Evolutionary conservation across 495 filamentous ascomycete species (phyloP).

Genomic region (Thermothielavioides terrestris): DNA sequence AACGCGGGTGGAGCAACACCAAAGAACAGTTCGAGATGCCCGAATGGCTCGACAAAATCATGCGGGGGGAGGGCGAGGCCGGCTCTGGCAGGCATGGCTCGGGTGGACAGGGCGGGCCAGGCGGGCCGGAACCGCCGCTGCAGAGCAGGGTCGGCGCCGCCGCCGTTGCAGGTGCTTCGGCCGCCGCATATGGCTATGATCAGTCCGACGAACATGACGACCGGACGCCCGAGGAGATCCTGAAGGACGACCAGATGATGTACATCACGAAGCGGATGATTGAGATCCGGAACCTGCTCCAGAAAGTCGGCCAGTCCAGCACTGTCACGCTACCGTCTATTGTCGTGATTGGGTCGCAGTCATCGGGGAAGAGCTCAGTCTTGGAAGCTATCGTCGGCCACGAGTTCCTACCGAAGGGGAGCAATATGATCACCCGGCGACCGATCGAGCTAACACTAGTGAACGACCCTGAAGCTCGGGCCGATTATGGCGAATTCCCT

Average conservation of each 20-base stretch:
- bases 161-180: conserved; percentile 52
- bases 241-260: conserved; percentile 99
- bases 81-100: conserved; percentile 28
- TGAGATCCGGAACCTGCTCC: conserved; percentile 86
- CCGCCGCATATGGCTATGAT: conserved; percentile 70
- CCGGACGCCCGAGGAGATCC: conserved; percentile 49
- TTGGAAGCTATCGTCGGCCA: conserved; percentile 96
- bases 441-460: conserved; percentile 96
- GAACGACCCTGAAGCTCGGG: conserved; percentile 84
- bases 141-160: conserved; percentile 53
- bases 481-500: conserved; percentile 94
- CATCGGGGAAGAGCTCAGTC: conserved; percentile 96
- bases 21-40: conserved; percentile 69
- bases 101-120: conserved; percentile 38
- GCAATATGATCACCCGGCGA: conserved; percentile 95
- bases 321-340: conserved; percentile 86
- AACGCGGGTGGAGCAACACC: conserved; percentile 72
- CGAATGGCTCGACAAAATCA: conserved; percentile 75
- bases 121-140: conserved; percentile 44
- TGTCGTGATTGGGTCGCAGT: conserved; percentile 96
- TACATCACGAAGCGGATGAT: conserved; percentile 98
- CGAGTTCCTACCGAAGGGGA: conserved; percentile 94
- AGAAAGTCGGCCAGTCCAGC: conserved; percentile 82
- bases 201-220: conserved; percentile 62
- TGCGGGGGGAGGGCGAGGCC: conserved; percentile 49